Conservation (phyloP, 306 rosid species). For the Cucumis melo region DNA sequence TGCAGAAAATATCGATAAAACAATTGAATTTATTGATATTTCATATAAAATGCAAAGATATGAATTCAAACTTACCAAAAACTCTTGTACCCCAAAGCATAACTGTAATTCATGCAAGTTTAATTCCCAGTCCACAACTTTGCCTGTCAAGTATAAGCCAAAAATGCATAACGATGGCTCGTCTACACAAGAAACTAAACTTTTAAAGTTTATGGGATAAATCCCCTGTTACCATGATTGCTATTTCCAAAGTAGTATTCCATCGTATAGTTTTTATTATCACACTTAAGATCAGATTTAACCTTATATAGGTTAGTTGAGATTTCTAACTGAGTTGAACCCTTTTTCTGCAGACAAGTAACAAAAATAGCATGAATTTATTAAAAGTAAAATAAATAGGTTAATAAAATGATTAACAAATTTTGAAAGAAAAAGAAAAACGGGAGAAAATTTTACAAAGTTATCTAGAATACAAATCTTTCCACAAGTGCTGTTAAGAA, state of each 20-base stretch:
- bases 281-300: conserved; percentile 72
- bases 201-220: neutral
- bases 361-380: neutral
- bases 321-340: conserved; percentile 47
- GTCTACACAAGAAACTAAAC: neutral
- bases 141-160: conserved; percentile 34
- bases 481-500: neutral
- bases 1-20: conserved; percentile 7
- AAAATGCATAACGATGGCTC: conserved; percentile 7
- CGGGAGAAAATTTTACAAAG: neutral
- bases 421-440: neutral
- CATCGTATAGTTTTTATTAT: conserved; percentile 61
- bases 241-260: conserved; percentile 62
- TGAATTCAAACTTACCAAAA: conserved; percentile 50
- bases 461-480: neutral
- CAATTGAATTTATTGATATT: neutral
- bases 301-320: conserved; percentile 54
- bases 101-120: conserved; percentile 66
- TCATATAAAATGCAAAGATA: conserved; percentile 6
- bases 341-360: conserved; percentile 45
- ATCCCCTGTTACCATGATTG: conserved; percentile 30
- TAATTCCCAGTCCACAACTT: conserved; percentile 40
- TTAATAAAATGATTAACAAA: neutral
- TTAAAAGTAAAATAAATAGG: neutral
- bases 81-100: conserved; percentile 84